These are phyloP conservation scores for Bruguiera sexangula DNA, from an alignment of 345 rosid species.

Conservation along the genomic window DNA sequence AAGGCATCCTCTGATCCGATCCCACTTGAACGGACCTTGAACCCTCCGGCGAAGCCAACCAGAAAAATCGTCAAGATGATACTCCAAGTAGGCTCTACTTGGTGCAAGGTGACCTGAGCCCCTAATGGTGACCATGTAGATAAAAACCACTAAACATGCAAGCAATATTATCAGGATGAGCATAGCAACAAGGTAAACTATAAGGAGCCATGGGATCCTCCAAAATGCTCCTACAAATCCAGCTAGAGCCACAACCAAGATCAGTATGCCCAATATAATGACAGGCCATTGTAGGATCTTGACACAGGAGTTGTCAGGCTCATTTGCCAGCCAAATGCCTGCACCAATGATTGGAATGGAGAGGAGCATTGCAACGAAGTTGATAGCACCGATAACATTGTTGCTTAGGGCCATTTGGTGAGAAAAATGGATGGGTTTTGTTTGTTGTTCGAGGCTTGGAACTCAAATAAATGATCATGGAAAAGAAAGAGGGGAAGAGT, in stretches of 20 bases:
- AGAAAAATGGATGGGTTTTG: neutral
- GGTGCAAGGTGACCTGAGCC: conserved; percentile 83
- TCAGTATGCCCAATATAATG: conserved; percentile 65
- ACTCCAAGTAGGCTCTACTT: conserved; percentile 73
- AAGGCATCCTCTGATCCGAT: conserved; percentile 63
- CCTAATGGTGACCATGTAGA: conserved; percentile 67
- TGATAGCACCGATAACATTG: conserved; percentile 76
- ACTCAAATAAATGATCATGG: neutral
- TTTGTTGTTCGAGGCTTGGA: neutral
- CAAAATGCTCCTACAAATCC: conserved; percentile 89
- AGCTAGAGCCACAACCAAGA: conserved; percentile 60
- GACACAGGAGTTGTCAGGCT: conserved; percentile 78
- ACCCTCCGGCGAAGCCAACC: conserved; percentile 76
- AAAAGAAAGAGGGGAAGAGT: neutral
- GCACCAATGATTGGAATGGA: conserved; percentile 81
- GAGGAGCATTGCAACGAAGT: conserved; percentile 80
- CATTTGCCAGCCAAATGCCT: conserved; percentile 80
- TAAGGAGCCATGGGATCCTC: conserved; percentile 77
- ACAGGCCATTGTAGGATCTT: conserved; percentile 91
- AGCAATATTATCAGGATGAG: conserved; percentile 63
- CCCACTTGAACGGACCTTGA: conserved; percentile 74
- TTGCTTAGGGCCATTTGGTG: conserved; percentile 67
- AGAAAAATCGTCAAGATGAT: conserved; percentile 67
- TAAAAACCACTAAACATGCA: conserved; percentile 56
- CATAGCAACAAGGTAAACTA: conserved; percentile 71